Base-by-base conservation (phyloP, 2,329 filamentous ascomycete species). In the Apiospora hydei region DNA sequence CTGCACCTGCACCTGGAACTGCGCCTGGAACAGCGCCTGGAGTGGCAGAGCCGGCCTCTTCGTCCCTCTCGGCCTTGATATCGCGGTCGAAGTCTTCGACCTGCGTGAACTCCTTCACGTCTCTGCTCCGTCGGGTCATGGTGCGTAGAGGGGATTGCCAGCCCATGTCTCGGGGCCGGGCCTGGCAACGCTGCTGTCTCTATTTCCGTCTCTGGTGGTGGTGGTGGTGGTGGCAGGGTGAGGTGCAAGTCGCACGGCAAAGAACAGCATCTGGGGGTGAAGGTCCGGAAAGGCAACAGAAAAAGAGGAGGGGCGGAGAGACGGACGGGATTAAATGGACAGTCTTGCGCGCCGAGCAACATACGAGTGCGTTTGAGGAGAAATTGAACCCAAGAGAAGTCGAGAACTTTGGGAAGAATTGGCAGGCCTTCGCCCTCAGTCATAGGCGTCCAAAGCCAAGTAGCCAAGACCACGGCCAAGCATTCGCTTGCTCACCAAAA, bases 401-500 rank as follows among this genome's bases (percentile, higher is more conserved):
- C 41, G 66, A 67, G 66, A 47, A 67, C 34, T 49, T 47, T 38
- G 26, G 47, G 47, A 53, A 57, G 68, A 69, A 69, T 69, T 69
- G 68, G 46, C 68, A 38, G 47, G 57, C 47, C 68, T 51, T 69
- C 47, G 46, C 34, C 68, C 46, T 51, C 38, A 49, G 49, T 51
- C 49, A 21, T 53, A 69, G 68, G 46, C 68, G 46, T 51, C 68
- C 26, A 53, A 43, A 69, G 68, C 68, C 68, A 69, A 69, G 68
- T 69, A 69, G 68, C 68, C 68, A 69, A 69, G 68, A 34, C 68
- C 47, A 51, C 18, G 34, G 68, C 68, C 68, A 69, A 69, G 68
- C 68, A 69, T 43, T 69, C 47, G 68, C 68, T 69, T 69, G 68
- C 46, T 69, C 68, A 69, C 68, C 68, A 64, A 69, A 69, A 69